Evolutionary conservation across 2,329 filamentous ascomycete genomes (phyloP), one percentile per base, ranked within the genome.

Genomic region (Xylariaceae sp.): DNA sequence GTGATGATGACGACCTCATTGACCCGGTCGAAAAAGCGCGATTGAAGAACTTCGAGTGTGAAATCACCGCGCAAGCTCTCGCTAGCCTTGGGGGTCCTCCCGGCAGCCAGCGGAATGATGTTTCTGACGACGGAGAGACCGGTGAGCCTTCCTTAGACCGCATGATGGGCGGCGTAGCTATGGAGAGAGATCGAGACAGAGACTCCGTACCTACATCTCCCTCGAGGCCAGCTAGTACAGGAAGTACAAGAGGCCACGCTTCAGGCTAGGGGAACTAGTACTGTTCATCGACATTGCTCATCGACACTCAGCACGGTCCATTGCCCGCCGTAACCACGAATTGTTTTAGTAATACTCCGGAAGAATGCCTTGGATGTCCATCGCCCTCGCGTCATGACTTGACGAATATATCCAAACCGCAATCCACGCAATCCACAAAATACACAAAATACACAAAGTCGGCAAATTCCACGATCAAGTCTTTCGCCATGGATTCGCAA

Each of bases 1-100:
- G 81, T 64, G 81, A 81, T 54, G 83, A 86, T 60, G 83, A 86
- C 62, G 83, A 86, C 62, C 68, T 86, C 27, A 75, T 86, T 30
- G 83, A 86, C 56, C 72, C 75, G 0, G 75, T 77, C 11, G 82
- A 85, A 71, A 85, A 85, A 73, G 72, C 76, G 61, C 72, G 83
- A 39, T 65, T 81, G 50, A 71, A 69, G 45, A 78, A 81, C 60
- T 62, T 80, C 46, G 77, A 80, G 65, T 66, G 72, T 29, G 74
- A 75, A 66, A 71, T 73, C 2, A 72, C 71, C 11, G 70, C 71
- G 41, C 70, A 73, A 30, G 70, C 72, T 47, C 67, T 72, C 41
- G 68, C 67, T 7, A 65, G 66, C 31, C 54, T 72, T 8, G 62
- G 67, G 57, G 59, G 57, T 55, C 60, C 51, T 44, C 60, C 51